phyloP scores from a whole-genome alignment of 768 basidiomycete species.

The Stropharia rugosoannulata region DNA sequence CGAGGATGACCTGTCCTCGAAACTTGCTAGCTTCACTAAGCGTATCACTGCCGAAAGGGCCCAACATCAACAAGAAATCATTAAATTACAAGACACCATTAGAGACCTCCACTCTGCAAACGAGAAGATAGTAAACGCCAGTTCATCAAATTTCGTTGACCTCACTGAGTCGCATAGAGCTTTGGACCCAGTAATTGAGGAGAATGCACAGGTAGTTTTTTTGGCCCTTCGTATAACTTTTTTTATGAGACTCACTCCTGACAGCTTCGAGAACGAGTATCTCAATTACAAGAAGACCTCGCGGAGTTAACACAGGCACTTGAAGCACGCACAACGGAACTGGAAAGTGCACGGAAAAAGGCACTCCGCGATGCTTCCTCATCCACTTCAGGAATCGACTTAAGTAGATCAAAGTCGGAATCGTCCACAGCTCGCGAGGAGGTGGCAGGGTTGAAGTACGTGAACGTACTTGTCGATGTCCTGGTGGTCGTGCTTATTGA shows the following conservation, averaged over 20 bases:
- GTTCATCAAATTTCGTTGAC: background rate
- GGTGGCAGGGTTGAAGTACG: slow-evolving; percentile 81
- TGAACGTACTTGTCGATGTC: background rate
- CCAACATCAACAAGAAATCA: slow-evolving; percentile 56
- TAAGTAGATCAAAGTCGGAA: slow-evolving; percentile 46
- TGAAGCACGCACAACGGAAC: slow-evolving; percentile 41
- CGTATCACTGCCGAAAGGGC: slow-evolving; percentile 50
- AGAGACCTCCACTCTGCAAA: slow-evolving; percentile 13
- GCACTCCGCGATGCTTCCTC: slow-evolving; percentile 56
- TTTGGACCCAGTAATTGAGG: background rate
- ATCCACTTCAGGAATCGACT: slow-evolving; percentile 32
- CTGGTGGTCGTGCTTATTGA: background rate
- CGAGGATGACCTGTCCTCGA: slow-evolving; percentile 41
- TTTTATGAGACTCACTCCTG: background rate
- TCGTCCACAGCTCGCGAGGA: slow-evolving; percentile 55
- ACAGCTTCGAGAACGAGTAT: slow-evolving; percentile 26
- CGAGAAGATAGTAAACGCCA: slow-evolving; percentile 1
- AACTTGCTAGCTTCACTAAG: slow-evolving; percentile 45
- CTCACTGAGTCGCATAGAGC: background rate
- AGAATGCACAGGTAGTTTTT: slow-evolving; percentile 11
- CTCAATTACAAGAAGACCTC: slow-evolving; percentile 27
- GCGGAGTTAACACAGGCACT: slow-evolving; percentile 27
- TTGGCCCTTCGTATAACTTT: background rate
- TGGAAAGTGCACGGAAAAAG: slow-evolving; percentile 59
- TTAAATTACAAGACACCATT: slow-evolving; percentile 40